phyloP scores from a whole-genome alignment of 441 rosid genomes.

The Euphorbia schlechtendalii region DNA sequence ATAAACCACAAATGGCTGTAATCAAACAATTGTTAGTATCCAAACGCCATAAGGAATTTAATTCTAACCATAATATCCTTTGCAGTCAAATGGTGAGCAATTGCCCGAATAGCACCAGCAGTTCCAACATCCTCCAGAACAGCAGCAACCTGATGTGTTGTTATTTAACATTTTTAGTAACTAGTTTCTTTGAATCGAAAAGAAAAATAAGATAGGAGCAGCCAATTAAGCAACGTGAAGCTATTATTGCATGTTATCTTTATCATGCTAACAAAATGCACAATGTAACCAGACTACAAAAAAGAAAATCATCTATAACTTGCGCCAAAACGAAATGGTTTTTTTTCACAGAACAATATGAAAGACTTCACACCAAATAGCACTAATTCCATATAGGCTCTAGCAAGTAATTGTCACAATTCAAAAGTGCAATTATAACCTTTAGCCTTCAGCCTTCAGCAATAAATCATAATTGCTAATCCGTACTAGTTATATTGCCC shows the following conservation, averaged over 20 bases:
- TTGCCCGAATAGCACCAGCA: slow-evolving; percentile 92
- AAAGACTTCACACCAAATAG: no score
- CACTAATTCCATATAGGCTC: no score
- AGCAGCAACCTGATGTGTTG: slow-evolving; percentile 64
- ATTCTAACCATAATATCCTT: slow-evolving; percentile 78
- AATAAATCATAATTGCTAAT: no score
- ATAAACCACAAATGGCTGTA: slow-evolving; percentile 15
- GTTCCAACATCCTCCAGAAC: slow-evolving; percentile 92
- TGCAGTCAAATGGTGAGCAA: slow-evolving; percentile 79
- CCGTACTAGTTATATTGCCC: no score
- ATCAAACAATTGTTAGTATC: slow-evolving; percentile 8
- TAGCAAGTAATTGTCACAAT: no score
- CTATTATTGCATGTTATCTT: neutral
- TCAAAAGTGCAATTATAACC: no score
- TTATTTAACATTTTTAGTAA: neutral
- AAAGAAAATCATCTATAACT: neutral
- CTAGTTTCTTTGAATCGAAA: neutral
- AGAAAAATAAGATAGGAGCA: neutral
- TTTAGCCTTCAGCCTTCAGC: no score
- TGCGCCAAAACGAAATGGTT: no score
- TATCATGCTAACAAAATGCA: slow-evolving; percentile 2
- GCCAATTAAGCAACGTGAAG: neutral
- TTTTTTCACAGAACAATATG: no score
- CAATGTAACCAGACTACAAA: neutral
- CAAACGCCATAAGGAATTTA: slow-evolving; percentile 14